A percentile compares a stretch with the other conserved stretches of the same genome.
Evolutionary conservation across 257 asterid species (phyloP).

Genomic region (Linaria vulgaris): DNA sequence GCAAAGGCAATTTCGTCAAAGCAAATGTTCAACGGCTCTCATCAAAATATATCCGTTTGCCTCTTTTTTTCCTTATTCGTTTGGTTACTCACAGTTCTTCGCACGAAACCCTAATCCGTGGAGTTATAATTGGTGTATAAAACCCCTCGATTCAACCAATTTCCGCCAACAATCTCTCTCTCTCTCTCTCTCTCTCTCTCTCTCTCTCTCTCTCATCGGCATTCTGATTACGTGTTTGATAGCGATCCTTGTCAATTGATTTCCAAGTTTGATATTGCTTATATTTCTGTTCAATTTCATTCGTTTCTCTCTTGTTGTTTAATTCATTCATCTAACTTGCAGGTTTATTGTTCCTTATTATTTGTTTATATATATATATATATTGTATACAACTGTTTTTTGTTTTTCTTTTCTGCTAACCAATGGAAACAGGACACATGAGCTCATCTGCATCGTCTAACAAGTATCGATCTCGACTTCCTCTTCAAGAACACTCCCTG

Average conservation of each 20-base stretch:
- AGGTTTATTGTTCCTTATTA: constrained; percentile 25
- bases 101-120: constrained; percentile 34
- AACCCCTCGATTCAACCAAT: constrained; percentile 15
- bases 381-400: not conserved
- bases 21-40: constrained; percentile 46
- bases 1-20: constrained; percentile 25
- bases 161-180: not conserved
- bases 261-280: constrained; percentile 26
- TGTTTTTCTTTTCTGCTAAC: constrained; percentile 26
- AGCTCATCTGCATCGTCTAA: constrained; percentile 33
- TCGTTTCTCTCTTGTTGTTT: constrained; percentile 18
- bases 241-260: not conserved
- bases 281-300: constrained; percentile 10
- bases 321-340: constrained; percentile 38
- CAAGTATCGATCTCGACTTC: constrained; percentile 38
- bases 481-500: constrained; percentile 45
- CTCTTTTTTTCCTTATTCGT: not conserved
- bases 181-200: constrained; percentile 28
- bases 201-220: constrained; percentile 17
- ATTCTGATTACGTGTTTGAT: not conserved
- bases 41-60: constrained; percentile 48
- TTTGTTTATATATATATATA: not conserved
- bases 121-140: constrained; percentile 13
- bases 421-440: constrained; percentile 53
- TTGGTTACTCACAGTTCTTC: constrained; percentile 13